Conservation (phyloP, 75 land plant genomes). For the Isoetes taiwanensis region DNA sequence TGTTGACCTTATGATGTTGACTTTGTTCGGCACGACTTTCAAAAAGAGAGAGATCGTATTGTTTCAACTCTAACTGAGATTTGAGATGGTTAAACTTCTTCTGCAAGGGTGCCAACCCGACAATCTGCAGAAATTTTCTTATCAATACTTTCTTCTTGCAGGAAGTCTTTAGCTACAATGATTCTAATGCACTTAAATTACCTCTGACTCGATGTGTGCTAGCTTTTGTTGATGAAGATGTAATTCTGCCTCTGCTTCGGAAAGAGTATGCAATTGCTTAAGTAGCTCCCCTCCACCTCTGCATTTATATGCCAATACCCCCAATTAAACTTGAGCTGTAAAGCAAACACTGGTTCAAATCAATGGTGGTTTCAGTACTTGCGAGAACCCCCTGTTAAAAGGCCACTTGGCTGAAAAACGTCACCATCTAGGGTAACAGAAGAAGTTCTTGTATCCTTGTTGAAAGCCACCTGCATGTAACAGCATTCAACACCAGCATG, state of each 20-base stretch:
- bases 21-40: conserved; percentile 78
- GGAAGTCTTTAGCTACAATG: neutral
- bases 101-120: conserved; percentile 55
- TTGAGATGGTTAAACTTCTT: conserved; percentile 65
- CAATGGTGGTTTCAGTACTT: conserved; percentile 31
- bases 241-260: conserved; percentile 66
- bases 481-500: no score
- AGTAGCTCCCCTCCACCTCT: conserved; percentile 94
- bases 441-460: conserved; percentile 45
- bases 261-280: conserved; percentile 61
- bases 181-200: conserved; percentile 11
- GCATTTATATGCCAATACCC: neutral
- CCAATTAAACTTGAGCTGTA: neutral
- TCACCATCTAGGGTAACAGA: conserved; percentile 98
- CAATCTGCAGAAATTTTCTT: conserved; percentile 48
- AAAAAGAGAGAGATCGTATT: conserved; percentile 73
- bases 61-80: conserved; percentile 72
- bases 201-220: conserved; percentile 67
- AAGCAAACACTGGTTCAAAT: neutral
- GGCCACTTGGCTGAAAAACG: conserved; percentile 93
- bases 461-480: conserved; percentile 78
- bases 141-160: no score
- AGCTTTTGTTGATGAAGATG: conserved; percentile 45
- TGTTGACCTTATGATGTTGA: conserved; percentile 99
- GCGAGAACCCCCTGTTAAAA: conserved; percentile 96